Evolutionary conservation across 306 rosid genomes (phyloP).

Genomic region (Acacia crassicarpa): DNA sequence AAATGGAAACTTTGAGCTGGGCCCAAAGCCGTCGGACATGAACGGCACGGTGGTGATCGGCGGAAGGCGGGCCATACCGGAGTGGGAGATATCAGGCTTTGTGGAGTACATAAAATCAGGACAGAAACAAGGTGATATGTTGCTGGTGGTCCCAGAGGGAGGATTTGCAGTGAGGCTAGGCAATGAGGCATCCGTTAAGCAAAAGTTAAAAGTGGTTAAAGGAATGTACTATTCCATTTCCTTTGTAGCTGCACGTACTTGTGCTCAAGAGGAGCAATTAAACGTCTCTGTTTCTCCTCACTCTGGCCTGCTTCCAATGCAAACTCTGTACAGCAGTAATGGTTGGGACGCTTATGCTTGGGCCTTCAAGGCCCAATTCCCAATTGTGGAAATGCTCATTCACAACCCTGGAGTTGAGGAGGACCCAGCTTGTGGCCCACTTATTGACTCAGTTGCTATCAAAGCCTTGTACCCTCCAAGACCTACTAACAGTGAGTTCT

Average conservation of each 20-base stretch:
- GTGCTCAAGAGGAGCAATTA: constrained; percentile 85
- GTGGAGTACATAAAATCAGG: constrained; percentile 95
- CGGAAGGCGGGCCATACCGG: constrained; percentile 63
- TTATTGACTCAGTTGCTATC: constrained; percentile 79
- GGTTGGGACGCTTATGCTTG: constrained; percentile 93
- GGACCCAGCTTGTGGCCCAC: constrained; percentile 96
- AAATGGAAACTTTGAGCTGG: constrained; percentile 82
- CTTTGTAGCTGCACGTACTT: constrained; percentile 87
- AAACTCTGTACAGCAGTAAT: constrained; percentile 80
- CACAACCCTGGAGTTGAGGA: constrained; percentile 96
- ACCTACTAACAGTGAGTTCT: constrained; percentile 61
- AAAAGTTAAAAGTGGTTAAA: constrained; percentile 57
- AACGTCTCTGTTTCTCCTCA: constrained; percentile 85
- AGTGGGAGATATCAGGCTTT: constrained; percentile 80
- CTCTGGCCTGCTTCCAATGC: constrained; percentile 80
- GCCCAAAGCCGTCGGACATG: constrained; percentile 60
- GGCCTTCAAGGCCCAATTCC: constrained; percentile 65
- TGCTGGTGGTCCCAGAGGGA: constrained; percentile 92
- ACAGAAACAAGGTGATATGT: constrained; percentile 97
- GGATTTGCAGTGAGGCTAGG: constrained; percentile 89
- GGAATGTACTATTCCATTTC: constrained; percentile 80
- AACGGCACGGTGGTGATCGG: constrained; percentile 76
- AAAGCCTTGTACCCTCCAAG: constrained; percentile 72
- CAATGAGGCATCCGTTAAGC: constrained; percentile 86
- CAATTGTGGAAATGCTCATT: constrained; percentile 50